A percentile compares a stretch with the other conserved stretches of the same genome.
These are phyloP conservation scores for Umbelopsis isabellina DNA, from an alignment of 192 early-diverging fungal genomes.

Conservation along the genomic window DNA sequence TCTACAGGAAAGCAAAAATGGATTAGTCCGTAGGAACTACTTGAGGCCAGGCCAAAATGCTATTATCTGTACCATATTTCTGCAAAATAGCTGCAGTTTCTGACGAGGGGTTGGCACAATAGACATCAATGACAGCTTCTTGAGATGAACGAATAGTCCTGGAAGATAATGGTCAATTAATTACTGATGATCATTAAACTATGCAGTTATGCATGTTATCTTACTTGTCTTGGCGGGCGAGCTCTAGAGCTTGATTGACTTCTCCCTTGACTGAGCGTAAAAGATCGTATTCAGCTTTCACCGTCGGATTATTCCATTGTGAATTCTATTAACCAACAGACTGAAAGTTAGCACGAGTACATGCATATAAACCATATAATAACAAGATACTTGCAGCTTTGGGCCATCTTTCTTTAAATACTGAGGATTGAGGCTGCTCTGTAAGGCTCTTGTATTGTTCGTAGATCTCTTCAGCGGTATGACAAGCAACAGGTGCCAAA, in stretches of 20 bases:
- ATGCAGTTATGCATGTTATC: background rate
- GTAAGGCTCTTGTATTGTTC: conserved; percentile 56
- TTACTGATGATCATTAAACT: background rate
- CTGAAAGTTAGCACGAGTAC: conserved; percentile 18
- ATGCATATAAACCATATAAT: conserved; percentile 33
- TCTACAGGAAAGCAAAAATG: conserved; percentile 22
- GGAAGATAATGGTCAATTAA: background rate
- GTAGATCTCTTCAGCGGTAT: conserved; percentile 76
- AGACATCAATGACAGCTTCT: conserved; percentile 52
- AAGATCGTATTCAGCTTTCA: conserved; percentile 48
- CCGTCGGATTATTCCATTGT: conserved; percentile 44
- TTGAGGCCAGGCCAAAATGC: background rate
- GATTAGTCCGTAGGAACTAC: background rate
- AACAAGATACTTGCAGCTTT: conserved; percentile 36
- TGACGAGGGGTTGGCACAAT: conserved; percentile 4
- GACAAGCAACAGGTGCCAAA: conserved; percentile 68
- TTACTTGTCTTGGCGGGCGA: conserved; percentile 57
- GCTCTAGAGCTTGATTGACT: conserved; percentile 55
- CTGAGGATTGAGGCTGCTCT: conserved; percentile 43
- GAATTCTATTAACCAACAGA: conserved; percentile 18
- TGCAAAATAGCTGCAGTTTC: conserved; percentile 4
- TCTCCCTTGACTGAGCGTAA: conserved; percentile 50
- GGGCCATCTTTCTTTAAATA: conserved; percentile 69
- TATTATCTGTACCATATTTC: conserved; percentile 26
- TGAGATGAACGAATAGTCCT: conserved; percentile 53